These are phyloP conservation scores for Scedosporium apiospermum DNA, from an alignment of 2,329 filamentous ascomycete species.

Conservation along the genomic window DNA sequence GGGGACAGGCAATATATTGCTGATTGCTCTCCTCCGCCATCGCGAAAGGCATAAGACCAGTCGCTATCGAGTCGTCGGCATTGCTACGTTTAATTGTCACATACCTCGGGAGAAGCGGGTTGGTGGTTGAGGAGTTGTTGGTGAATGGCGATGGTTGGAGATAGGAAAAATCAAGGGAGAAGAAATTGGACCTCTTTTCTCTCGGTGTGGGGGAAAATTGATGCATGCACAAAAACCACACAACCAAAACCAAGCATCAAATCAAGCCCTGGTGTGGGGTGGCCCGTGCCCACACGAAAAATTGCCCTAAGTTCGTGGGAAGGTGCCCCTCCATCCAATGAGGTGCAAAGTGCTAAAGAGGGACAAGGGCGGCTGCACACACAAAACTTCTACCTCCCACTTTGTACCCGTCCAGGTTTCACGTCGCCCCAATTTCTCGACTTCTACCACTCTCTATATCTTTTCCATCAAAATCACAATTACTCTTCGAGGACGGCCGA, in stretches of 20 bases:
- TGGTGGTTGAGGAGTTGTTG: conserved; percentile 15
- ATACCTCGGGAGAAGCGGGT: conserved; percentile 30
- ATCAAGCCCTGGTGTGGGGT: conserved; percentile 24
- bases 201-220: conserved; percentile 17
- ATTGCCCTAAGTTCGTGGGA: conserved; percentile 30
- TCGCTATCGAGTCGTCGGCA: conserved; percentile 17
- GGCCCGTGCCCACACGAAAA: conserved; percentile 28
- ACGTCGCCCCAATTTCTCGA: conserved; percentile 12
- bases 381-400: conserved; percentile 7
- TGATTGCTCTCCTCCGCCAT: conserved; percentile 57
- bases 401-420: conserved; percentile 13
- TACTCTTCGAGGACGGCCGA: conserved; percentile 61
- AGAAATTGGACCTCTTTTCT: conserved; percentile 11
- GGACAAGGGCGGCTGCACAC: not conserved
- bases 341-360: not conserved
- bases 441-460: not conserved
- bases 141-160: conserved; percentile 17
- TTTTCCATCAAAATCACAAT: conserved; percentile 6
- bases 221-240: conserved; percentile 12
- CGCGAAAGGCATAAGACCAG: conserved; percentile 33
- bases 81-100: conserved; percentile 19
- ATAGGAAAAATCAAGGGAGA: conserved; percentile 12
- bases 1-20: conserved; percentile 17
- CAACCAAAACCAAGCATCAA: too few relatives aligned
- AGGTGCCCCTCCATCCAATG: not conserved